phyloP scores from a whole-genome alignment of 257 asterid species.

The Penstemon newberryi region DNA sequence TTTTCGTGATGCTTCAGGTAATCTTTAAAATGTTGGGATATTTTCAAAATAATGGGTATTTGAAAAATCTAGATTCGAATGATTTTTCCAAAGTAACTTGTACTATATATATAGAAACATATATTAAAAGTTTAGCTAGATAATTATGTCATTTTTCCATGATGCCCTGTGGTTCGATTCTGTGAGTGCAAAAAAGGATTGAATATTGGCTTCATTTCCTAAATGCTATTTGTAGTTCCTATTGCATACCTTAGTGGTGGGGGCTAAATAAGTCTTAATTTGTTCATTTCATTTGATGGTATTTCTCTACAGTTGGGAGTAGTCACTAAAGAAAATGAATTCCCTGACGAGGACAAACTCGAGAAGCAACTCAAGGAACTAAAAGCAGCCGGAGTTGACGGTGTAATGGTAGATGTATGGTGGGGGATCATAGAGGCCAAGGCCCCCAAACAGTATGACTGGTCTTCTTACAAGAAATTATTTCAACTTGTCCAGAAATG shows the following conservation, averaged over 20 bases:
- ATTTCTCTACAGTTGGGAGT: slow-evolving; percentile 49
- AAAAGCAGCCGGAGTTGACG: slow-evolving; percentile 62
- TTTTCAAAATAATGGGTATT: too few species aligned
- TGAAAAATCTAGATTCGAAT: too few species aligned
- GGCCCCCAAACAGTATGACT: slow-evolving; percentile 61
- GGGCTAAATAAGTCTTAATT: too few species aligned
- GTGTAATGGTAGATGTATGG: slow-evolving; percentile 95
- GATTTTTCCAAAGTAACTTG: too few species aligned
- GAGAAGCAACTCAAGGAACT: slow-evolving; percentile 62
- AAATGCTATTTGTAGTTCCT: too few species aligned
- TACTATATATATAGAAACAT: neutral
- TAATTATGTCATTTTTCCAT: neutral
- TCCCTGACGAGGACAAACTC: slow-evolving; percentile 44
- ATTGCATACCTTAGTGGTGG: too few species aligned
- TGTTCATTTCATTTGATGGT: too few species aligned
- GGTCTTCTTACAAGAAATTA: slow-evolving; percentile 66
- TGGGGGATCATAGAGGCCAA: slow-evolving; percentile 76
- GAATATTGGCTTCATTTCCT: too few species aligned
- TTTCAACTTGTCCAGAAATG: slow-evolving; percentile 54
- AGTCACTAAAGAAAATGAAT: slow-evolving; percentile 53
- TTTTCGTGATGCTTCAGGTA: slow-evolving; percentile 78
- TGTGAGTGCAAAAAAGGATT: too few species aligned
- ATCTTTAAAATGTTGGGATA: neutral
- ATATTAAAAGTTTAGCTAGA: too few species aligned
- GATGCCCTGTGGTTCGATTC: too few species aligned